Base-by-base conservation (phyloP, 2,329 filamentous ascomycete species). In the Teratosphaeria destructans region DNA sequence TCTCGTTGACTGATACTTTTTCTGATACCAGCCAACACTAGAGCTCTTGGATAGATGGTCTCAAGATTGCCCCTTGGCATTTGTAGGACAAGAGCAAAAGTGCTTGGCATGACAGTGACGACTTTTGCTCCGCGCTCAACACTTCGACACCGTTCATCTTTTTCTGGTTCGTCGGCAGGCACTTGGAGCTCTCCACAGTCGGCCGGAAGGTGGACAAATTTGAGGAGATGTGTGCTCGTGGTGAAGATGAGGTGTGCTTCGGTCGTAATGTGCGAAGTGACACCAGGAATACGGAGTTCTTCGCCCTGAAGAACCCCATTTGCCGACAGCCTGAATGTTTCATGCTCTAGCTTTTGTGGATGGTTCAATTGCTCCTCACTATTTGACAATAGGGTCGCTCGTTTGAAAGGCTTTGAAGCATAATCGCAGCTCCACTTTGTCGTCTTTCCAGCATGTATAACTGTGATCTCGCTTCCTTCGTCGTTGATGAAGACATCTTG, bases 11-110 rank as follows among this genome's bases (percentile, higher is more conserved):
- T 87, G 57, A 99, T 89, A 57, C 88, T 84, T 56, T 84, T 83
- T 55, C 94, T 84, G 59, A 99, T 95, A 29, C 91, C 92, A 1
- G 91, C 90, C 55, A 99, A 79, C 0, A 99, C 93, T 75, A 99
- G 86, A 14, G 93, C 93, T 61, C 94, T 83, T 16, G 94, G 94
- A 70, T 87, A 97, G 56, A 97, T 92, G 0, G 93, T 97, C 74
- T 99, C 94, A 1, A 97, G 77, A 66, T 99, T 99, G 23, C 94
- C 94, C 68, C 94, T 83, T 1, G 94, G 94, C 89, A 96, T 96
- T 72, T 99, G 94, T 3, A 99, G 78, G 0, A 95, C 84, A 8
- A 99, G 79, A 57, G 85, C 88, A 75, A 95, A 94, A 49, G 85
- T 88, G 3, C 90, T 89, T 1, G 94, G 93, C 74, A 96, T 92